Evolutionary conservation across 1,284 basidiomycete genomes (phyloP).

Genomic region (Ganoderma multipileum): DNA sequence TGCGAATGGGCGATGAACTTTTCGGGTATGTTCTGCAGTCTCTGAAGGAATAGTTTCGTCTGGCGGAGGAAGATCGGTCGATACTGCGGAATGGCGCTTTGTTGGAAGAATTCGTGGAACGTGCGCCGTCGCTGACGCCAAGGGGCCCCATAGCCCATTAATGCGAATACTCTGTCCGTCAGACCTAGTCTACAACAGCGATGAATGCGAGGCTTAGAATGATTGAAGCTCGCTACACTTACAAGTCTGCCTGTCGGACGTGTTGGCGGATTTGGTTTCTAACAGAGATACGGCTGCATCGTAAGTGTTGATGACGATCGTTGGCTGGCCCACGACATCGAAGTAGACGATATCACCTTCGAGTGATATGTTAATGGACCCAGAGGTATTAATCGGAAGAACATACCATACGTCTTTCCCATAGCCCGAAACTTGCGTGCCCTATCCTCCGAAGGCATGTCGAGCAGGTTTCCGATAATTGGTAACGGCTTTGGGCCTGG

Average conservation of each 20-base stretch:
- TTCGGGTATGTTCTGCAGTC: background rate
- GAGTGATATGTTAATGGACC: background rate
- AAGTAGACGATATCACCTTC: background rate
- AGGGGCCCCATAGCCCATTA: background rate
- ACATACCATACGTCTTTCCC: background rate
- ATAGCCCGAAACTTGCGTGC: background rate
- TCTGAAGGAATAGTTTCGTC: background rate
- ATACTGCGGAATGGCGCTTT: background rate
- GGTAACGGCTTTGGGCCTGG: background rate
- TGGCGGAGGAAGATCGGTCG: background rate
- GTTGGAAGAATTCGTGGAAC: slow-evolving; percentile 3
- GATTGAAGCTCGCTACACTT: background rate
- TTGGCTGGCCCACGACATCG: background rate
- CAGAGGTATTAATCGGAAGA: background rate
- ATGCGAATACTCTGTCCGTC: background rate
- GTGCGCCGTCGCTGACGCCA: background rate
- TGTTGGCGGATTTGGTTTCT: background rate
- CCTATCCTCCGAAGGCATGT: background rate
- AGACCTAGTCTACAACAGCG: background rate
- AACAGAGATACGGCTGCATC: background rate
- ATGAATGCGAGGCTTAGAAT: background rate
- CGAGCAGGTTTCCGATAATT: background rate
- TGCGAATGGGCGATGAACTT: background rate
- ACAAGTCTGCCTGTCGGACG: background rate
- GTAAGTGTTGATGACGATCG: background rate